Evolutionary conservation across 352 stramenopile genomes (phyloP).

Genomic region (Globisporangium yorkense): DNA sequence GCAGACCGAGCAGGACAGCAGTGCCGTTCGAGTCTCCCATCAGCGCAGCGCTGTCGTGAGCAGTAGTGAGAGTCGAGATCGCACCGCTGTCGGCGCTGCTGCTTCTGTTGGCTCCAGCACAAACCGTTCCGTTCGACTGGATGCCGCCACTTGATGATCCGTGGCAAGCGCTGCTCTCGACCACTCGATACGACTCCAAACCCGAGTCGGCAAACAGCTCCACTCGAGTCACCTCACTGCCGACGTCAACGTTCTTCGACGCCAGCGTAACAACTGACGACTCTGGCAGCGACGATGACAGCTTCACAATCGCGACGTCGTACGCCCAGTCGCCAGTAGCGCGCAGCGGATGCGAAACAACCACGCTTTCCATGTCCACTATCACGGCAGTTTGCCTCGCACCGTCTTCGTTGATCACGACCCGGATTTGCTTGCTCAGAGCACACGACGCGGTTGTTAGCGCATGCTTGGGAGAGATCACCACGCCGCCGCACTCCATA

Average conservation of each 20-base stretch:
- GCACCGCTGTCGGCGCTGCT: neutral
- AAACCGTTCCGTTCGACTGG: neutral
- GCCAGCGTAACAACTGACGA: neutral
- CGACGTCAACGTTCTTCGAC: neutral
- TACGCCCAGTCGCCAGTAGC: neutral
- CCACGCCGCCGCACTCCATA: conserved; percentile 1
- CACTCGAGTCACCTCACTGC: neutral
- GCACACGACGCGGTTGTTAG: conserved; percentile 8
- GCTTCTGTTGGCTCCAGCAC: neutral
- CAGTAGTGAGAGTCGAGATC: neutral
- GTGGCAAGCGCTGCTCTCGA: neutral
- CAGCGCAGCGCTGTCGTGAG: neutral
- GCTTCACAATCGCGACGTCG: conserved; percentile 3
- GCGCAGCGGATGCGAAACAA: conserved; percentile 2
- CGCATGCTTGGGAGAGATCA: neutral
- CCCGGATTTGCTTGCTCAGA: neutral
- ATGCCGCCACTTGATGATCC: no score
- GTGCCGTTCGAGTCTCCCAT: neutral
- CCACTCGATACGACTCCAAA: neutral
- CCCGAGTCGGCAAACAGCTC: neutral
- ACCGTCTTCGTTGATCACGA: neutral
- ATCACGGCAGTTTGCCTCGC: no score
- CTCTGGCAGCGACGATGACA: neutral
- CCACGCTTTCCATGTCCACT: no score
- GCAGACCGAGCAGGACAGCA: neutral